These are phyloP conservation scores for Carex littledalei DNA, from an alignment of 176 grass and related monocot genomes.

Conservation along the genomic window DNA sequence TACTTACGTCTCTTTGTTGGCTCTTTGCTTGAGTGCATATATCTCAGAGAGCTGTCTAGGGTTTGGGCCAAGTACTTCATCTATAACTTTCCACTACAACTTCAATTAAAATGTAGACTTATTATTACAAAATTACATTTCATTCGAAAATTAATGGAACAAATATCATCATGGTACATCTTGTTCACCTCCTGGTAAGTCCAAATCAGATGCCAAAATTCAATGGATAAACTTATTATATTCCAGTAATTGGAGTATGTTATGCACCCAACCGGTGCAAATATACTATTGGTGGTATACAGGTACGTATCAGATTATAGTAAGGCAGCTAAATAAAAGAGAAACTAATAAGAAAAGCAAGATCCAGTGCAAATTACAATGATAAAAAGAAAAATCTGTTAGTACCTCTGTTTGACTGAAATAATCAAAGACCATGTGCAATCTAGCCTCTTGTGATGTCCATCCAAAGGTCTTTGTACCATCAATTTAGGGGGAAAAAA, in stretches of 20 bases:
- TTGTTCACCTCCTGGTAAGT: neutral
- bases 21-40: constrained; percentile 80
- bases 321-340: neutral
- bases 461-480: constrained; percentile 75
- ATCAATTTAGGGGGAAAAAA: constrained; percentile 16
- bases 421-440: constrained; percentile 93
- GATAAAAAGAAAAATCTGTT: constrained; percentile 28
- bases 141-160: neutral
- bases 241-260: neutral
- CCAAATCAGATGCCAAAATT: neutral
- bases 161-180: neutral
- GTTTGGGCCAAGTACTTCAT: constrained; percentile 91
- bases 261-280: neutral
- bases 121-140: constrained; percentile 48
- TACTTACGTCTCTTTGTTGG: constrained; percentile 49
- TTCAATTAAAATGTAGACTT: constrained; percentile 55
- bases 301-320: neutral
- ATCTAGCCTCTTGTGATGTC: constrained; percentile 74
- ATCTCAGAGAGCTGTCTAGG: constrained; percentile 79
- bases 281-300: neutral
- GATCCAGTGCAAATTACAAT: constrained; percentile 20
- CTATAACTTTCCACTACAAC: constrained; percentile 99
- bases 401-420: constrained; percentile 91
- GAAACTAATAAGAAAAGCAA: neutral
- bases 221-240: neutral